A percentile compares a stretch with the other conserved stretches of the same genome.
Evolutionary conservation across 1,139 yeast genomes (phyloP).

Genomic region (Taphrina pruni): DNA sequence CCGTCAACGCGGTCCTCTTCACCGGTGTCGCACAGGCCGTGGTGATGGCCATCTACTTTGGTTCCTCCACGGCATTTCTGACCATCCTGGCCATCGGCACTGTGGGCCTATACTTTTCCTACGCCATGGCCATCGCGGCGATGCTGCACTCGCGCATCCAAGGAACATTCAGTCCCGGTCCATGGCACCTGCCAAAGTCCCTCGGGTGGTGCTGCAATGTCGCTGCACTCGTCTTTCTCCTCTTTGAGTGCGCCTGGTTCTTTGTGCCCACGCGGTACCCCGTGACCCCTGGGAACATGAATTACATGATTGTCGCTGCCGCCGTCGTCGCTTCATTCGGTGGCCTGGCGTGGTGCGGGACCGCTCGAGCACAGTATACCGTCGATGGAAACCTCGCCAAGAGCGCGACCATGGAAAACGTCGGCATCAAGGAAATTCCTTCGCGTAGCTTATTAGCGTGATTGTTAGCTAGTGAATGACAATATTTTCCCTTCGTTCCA

Average conservation of each 20-base stretch:
- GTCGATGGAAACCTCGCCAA: slow-evolving; percentile 19
- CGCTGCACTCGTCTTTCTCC: slow-evolving; percentile 65
- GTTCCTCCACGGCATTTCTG: slow-evolving; percentile 77
- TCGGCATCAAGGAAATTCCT: slow-evolving; percentile 10
- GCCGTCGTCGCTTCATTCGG: slow-evolving; percentile 48
- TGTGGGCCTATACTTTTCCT: slow-evolving; percentile 73
- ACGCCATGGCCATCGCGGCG: slow-evolving; percentile 74
- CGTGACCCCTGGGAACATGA: slow-evolving; percentile 68
- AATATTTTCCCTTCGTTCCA: not conserved
- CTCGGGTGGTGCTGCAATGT: slow-evolving; percentile 66
- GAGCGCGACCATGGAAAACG: not conserved
- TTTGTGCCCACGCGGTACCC: slow-evolving; percentile 79
- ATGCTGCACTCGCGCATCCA: slow-evolving; percentile 66
- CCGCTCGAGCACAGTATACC: slow-evolving; percentile 22
- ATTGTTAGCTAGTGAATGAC: not conserved
- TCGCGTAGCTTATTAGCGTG: not conserved
- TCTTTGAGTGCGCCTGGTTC: slow-evolving; percentile 64
- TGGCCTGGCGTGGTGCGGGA: slow-evolving; percentile 47
- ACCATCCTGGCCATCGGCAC: slow-evolving; percentile 90
- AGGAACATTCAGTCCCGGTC: slow-evolving; percentile 67
- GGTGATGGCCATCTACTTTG: slow-evolving; percentile 65
- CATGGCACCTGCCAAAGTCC: slow-evolving; percentile 64
- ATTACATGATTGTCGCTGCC: slow-evolving; percentile 67
- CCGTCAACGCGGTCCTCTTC: slow-evolving; percentile 71
- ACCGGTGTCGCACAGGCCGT: slow-evolving; percentile 70